phyloP scores from a whole-genome alignment of 140 eudicot genomes.

The Erigeron philadelphicus region DNA sequence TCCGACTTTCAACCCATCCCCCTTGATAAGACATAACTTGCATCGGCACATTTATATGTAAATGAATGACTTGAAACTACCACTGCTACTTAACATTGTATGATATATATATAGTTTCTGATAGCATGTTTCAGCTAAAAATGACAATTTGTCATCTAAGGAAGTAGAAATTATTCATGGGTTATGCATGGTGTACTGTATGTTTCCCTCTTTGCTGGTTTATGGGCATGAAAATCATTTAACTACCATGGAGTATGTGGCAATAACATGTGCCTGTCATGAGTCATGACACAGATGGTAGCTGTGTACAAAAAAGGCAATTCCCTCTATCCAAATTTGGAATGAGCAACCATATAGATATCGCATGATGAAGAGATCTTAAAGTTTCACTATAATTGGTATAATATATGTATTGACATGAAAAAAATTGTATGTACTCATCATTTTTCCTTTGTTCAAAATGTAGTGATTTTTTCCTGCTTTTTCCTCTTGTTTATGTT shows the following conservation, averaged over 20 bases:
- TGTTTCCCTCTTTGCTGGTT: neutral
- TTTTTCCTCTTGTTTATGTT: slow-evolving; percentile 5
- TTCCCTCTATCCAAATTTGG: slow-evolving; percentile 2
- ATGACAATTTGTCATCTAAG: neutral
- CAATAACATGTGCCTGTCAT: neutral
- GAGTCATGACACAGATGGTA: slow-evolving; percentile 6
- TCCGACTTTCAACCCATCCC: neutral
- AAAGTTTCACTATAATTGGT: slow-evolving; percentile 11
- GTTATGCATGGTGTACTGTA: no score
- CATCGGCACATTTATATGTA: neutral
- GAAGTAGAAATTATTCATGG: no score
- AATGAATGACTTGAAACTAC: neutral
- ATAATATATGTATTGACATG: slow-evolving; percentile 25
- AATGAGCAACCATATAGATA: neutral
- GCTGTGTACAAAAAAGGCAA: slow-evolving; percentile 9
- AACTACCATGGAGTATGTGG: neutral
- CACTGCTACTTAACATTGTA: neutral
- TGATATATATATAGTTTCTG: neutral
- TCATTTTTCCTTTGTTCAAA: neutral
- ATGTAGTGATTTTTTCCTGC: neutral
- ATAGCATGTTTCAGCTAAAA: neutral
- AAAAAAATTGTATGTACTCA: slow-evolving; percentile 4
- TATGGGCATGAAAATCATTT: neutral
- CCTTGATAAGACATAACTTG: neutral
- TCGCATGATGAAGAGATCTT: slow-evolving; percentile 8